These are phyloP conservation scores for Populus ilicifolia DNA, from an alignment of 345 rosid genomes.

Conservation along the genomic window DNA sequence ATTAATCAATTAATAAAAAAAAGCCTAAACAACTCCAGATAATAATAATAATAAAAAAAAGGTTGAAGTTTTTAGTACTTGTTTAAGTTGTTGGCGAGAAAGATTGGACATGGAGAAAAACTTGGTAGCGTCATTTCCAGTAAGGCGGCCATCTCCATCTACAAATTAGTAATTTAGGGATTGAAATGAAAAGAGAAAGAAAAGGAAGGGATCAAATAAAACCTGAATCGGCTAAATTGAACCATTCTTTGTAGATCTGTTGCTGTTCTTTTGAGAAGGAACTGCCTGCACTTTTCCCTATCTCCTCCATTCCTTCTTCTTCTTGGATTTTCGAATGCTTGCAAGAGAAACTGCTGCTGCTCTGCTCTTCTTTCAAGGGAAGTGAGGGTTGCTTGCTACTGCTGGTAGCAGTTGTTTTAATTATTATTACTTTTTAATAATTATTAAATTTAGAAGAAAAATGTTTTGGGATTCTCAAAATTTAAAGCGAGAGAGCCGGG, in stretches of 20 bases:
- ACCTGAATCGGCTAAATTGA: conserved; percentile 79
- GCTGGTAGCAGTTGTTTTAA: too few species aligned
- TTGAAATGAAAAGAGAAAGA: background rate
- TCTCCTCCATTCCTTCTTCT: conserved; percentile 52
- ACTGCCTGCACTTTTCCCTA: conserved; percentile 27
- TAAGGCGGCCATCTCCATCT: conserved; percentile 86
- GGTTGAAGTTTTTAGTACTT: conserved; percentile 31
- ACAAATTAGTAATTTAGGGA: background rate
- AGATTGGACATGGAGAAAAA: conserved; percentile 81
- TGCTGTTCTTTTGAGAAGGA: conserved; percentile 64
- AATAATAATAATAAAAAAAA: background rate
- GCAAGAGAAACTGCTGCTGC: background rate
- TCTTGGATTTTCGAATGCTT: background rate
- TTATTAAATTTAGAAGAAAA: too few species aligned
- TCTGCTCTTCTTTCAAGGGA: background rate
- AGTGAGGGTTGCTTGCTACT: background rate
- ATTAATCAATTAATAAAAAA: background rate
- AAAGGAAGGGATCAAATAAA: background rate
- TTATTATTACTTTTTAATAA: too few species aligned
- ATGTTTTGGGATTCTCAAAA: too few species aligned
- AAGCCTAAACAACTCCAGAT: background rate
- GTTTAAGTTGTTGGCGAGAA: conserved; percentile 87
- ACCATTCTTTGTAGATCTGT: conserved; percentile 79
- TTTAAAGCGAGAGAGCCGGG: too few species aligned
- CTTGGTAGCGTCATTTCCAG: conserved; percentile 72